Evolutionary conservation across 805 yeast genomes (phyloP).

Genomic region (Wickerhamiella siamensis): DNA sequence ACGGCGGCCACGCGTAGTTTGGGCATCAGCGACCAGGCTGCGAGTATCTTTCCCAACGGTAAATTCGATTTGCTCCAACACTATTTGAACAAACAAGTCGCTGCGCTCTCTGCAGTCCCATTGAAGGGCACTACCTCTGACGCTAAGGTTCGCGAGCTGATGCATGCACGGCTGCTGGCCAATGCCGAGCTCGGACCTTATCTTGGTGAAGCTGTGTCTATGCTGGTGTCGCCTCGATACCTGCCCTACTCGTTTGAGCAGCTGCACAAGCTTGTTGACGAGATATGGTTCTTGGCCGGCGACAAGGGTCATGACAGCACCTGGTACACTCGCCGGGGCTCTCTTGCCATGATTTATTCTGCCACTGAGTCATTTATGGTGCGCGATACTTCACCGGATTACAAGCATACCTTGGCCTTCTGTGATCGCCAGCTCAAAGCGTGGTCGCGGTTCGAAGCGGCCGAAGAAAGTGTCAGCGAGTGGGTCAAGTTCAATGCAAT

Average conservation of each 20-base stretch:
- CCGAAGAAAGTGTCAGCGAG: constrained; percentile 54
- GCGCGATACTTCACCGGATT: constrained; percentile 48
- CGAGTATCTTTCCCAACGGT: constrained; percentile 31
- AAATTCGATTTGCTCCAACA: constrained; percentile 40
- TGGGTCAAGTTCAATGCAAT: constrained; percentile 61
- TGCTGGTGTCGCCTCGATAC: constrained; percentile 52
- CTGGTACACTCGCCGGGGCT: constrained; percentile 82
- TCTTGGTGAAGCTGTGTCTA: constrained; percentile 36
- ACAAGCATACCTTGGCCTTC: constrained; percentile 44
- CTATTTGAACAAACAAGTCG: constrained; percentile 33
- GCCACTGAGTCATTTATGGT: constrained; percentile 64
- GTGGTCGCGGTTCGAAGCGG: constrained; percentile 40
- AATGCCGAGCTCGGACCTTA: constrained; percentile 25
- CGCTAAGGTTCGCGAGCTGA: constrained; percentile 28
- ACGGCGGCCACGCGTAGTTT: constrained; percentile 34
- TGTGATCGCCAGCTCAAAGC: constrained; percentile 44
- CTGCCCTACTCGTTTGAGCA: constrained; percentile 44
- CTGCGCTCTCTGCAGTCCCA: constrained; percentile 22
- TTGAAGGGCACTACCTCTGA: constrained; percentile 2
- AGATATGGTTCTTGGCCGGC: constrained; percentile 64
- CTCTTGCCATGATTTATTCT: constrained; percentile 55
- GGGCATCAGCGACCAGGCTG: constrained; percentile 39
- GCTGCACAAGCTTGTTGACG: constrained; percentile 66
- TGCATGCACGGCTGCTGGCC: constrained; percentile 32
- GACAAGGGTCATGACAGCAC: constrained; percentile 66